These are phyloP conservation scores for Blastosporella zonata DNA, from an alignment of 1,284 basidiomycete species.

Conservation along the genomic window DNA sequence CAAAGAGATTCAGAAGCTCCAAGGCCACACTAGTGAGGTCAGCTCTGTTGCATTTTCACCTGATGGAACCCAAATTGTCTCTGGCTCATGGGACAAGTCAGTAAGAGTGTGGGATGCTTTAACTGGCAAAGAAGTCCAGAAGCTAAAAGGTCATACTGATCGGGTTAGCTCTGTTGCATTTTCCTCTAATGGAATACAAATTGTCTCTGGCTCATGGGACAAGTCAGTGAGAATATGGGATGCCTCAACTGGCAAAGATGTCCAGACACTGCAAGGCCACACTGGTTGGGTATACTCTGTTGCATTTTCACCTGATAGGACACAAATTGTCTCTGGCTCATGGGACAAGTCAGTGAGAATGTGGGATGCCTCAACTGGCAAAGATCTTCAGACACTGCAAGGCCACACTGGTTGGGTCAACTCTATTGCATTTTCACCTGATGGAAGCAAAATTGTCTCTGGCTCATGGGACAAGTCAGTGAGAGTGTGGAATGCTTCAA, in stretches of 20 bases:
- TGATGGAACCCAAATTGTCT: slow-evolving; percentile 3
- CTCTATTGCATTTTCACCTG: not conserved
- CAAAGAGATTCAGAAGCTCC: not conserved
- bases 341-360: slow-evolving; percentile 5
- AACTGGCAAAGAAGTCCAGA: not conserved
- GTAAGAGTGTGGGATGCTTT: slow-evolving; percentile 11
- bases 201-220: slow-evolving; percentile 13
- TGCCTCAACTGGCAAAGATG: slow-evolving; percentile 2
- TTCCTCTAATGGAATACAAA: not conserved
- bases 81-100: slow-evolving; percentile 10
- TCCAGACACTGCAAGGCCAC: not conserved
- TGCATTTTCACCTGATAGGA: slow-evolving; percentile 13
- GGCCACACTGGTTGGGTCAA: not conserved
- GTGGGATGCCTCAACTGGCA: slow-evolving; percentile 10
- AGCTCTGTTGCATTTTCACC: slow-evolving; percentile 11
- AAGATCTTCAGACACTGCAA: not conserved
- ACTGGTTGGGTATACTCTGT: slow-evolving; percentile 5
- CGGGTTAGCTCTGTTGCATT: slow-evolving; percentile 6
- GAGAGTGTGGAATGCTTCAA: slow-evolving; percentile 11
- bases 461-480: slow-evolving; percentile 11
- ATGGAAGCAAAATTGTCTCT: slow-evolving; percentile 5
- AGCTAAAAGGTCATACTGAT: not conserved
- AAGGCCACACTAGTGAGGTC: not conserved
- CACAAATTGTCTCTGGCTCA: slow-evolving; percentile 13
- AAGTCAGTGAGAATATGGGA: slow-evolving; percentile 13